Base-by-base conservation (phyloP, 768 basidiomycete genomes). In the Hygrophoropsis aurantiaca region DNA sequence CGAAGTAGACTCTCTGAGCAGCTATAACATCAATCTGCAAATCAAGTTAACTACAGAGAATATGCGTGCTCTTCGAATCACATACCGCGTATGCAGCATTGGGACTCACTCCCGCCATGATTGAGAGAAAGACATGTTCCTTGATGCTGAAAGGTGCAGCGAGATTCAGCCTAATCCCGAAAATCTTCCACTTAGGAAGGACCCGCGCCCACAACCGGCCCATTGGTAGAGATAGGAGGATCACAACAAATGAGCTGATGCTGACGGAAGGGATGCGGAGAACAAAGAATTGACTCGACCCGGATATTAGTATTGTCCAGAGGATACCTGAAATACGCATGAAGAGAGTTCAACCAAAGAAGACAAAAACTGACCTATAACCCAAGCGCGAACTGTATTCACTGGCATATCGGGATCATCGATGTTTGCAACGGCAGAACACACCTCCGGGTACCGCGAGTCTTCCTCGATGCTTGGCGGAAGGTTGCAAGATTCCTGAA, bases 371-470 rank as follows among this genome's bases (percentile, higher is more conserved):
- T 45, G 19, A 44, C 79, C 79, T 15, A 81, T 63, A 1, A 72
- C 59, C 78, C 79, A 81, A 7, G 79, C 73, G 35, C 79, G 76
- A 25, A 87, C 30, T 26, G 80, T 74, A 23, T 72, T 73, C 11
- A 69, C 73, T 5, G 81, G 81, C 75, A 83, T 83, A 34, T 69
- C 61, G 6, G 75, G 77, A 59, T 84, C 83, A 56, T 85, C 83
- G 35, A 74, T 78, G 60, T 82, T 83, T 23, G 79, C 78, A 11
- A 85, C 82, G 18, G 83, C 82, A 9, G 83, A 79, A 41, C 83
- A 77, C 11, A 85, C 84, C 60, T 88, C 87, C 16, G 84, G 83
- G 58, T 88, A 88, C 6, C 87, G 86, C 19, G 84, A 86, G 61
- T 87, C 85, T 54, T 87, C 82, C 52, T 72, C 72, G 77, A 80